Conservation (phyloP, 2,329 filamentous ascomycete species). For the Diaporthe caulivora region DNA sequence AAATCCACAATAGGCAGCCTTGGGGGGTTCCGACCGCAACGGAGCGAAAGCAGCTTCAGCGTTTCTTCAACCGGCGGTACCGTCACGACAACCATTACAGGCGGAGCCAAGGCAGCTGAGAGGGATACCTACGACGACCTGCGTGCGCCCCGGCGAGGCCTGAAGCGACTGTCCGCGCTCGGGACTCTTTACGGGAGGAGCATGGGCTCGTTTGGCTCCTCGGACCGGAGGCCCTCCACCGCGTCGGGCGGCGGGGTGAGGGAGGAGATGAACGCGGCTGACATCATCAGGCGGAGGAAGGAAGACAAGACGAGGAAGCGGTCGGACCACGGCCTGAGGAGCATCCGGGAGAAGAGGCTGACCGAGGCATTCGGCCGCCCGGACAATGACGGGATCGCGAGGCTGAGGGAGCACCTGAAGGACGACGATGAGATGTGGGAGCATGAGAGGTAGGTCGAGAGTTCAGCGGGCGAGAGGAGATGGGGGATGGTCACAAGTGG, state of each 20-base stretch:
- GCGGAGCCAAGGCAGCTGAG: neutral
- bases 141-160: conserved; percentile 11
- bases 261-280: conserved; percentile 43
- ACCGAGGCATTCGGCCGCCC: conserved; percentile 21
- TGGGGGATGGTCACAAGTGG: too few species aligned
- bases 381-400: neutral
- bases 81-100: neutral
- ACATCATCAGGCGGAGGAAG: conserved; percentile 49
- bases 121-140: neutral
- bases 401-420: neutral
- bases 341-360: conserved; percentile 30
- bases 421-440: neutral
- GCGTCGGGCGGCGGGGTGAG: neutral
- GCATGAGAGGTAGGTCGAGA: neutral
- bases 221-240: conserved; percentile 1
- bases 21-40: neutral
- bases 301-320: conserved; percentile 47
- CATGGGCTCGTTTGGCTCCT: conserved; percentile 38
- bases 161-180: conserved; percentile 39
- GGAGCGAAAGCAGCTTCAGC: conserved; percentile 25
- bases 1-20: conserved; percentile 11
- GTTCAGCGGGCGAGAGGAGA: too few species aligned
- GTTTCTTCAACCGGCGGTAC: conserved; percentile 3
- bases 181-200: conserved; percentile 26
- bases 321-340: conserved; percentile 30